Evolutionary conservation across 2,329 filamentous ascomycete species (phyloP).

Genomic region (Didymella segeticola): DNA sequence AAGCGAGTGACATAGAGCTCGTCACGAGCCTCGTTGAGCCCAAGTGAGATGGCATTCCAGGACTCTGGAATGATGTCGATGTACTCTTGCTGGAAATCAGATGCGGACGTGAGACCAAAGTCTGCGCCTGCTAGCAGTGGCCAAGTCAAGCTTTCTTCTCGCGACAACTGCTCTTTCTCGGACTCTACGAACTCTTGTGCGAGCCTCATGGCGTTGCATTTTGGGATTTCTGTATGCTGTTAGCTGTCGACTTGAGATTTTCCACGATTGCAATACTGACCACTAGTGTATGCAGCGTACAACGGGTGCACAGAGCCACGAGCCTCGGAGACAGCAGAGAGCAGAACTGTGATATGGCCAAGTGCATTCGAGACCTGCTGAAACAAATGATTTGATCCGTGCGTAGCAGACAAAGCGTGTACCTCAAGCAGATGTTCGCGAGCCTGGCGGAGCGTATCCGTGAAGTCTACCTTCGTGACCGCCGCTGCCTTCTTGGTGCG

Average conservation of each 20-base stretch:
- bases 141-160: conserved; percentile 50
- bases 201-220: conserved; percentile 71
- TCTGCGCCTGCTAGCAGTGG: conserved; percentile 43
- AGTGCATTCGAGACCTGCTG: conserved; percentile 54
- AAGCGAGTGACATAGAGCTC: conserved; percentile 92
- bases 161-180: conserved; percentile 53
- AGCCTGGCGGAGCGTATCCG: conserved; percentile 68
- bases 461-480: conserved; percentile 53
- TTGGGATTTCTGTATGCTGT: conserved; percentile 66
- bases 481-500: conserved; percentile 33
- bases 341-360: conserved; percentile 46
- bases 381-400: conserved; percentile 63
- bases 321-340: conserved; percentile 46
- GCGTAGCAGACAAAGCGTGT: conserved; percentile 61
- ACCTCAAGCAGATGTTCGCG: conserved; percentile 71
- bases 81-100: conserved; percentile 76
- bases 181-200: conserved; percentile 64
- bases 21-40: conserved; percentile 78
- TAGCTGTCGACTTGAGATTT: neutral
- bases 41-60: conserved; percentile 88
- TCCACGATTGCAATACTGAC: conserved; percentile 22
- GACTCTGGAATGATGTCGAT: conserved; percentile 81
- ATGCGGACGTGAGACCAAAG: conserved; percentile 48
- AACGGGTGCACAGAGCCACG: conserved; percentile 48
- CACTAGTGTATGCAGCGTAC: conserved; percentile 49